Evolutionary conservation across 2,329 filamentous ascomycete species (phyloP).

Genomic region (Stemphylium lycopersici): DNA sequence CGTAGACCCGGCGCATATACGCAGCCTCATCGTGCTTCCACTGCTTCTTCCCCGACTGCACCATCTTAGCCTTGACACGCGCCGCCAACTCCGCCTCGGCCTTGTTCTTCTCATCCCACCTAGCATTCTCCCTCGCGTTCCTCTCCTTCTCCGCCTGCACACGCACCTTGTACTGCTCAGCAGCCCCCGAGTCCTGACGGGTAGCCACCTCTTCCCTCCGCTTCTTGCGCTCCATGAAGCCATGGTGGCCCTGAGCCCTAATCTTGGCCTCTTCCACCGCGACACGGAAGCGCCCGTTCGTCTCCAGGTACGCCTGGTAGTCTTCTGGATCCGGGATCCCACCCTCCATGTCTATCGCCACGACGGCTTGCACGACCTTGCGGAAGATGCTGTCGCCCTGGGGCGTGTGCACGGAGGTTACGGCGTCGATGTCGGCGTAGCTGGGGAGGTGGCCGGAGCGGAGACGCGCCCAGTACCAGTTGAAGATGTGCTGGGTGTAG

Average conservation of each 20-base stretch:
- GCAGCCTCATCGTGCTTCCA: conserved; percentile 1
- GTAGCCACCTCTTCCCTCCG: neutral
- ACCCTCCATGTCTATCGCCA: neutral
- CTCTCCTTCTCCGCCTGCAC: neutral
- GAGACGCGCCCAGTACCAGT: conserved; percentile 4
- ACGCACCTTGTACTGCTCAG: neutral
- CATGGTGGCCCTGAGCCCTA: neutral
- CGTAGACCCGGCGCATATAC: neutral
- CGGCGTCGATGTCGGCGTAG: neutral
- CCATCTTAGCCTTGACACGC: neutral
- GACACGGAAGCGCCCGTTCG: conserved; percentile 1
- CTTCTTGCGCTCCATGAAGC: neutral
- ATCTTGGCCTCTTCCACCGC: neutral
- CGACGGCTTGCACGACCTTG: neutral
- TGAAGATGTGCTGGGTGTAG: conserved; percentile 6
- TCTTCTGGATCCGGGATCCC: neutral
- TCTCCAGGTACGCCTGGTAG: neutral
- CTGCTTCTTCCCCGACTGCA: neutral
- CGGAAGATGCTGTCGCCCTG: neutral
- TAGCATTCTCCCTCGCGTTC: neutral
- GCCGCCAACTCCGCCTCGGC: neutral
- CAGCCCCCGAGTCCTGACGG: neutral
- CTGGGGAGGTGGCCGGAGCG: neutral
- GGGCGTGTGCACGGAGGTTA: neutral
- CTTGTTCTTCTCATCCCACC: neutral